Conservation (phyloP, 768 basidiomycete genomes). For the Termitomyces sp. region DNA sequence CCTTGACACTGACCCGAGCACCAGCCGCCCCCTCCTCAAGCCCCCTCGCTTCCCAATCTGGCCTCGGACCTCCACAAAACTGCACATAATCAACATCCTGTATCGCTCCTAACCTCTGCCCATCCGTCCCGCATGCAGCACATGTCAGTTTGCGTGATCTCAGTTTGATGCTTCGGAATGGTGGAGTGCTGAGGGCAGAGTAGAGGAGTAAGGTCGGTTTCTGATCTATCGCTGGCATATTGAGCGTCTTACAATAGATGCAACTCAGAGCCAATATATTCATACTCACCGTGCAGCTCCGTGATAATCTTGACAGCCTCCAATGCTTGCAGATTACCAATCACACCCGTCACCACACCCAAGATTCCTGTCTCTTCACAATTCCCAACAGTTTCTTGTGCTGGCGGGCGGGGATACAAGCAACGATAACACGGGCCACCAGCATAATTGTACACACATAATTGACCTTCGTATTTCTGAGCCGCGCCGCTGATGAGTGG, state of each 20-base stretch:
- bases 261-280: conserved; percentile 25
- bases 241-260: conserved; percentile 42
- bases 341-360: conserved; percentile 83
- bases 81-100: conserved; percentile 71
- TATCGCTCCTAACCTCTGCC: conserved; percentile 37
- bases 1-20: conserved; percentile 39
- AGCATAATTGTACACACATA: conserved; percentile 68
- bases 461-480: conserved; percentile 77
- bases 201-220: conserved; percentile 28
- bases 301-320: conserved; percentile 69
- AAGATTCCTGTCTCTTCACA: conserved; percentile 90
- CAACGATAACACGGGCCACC: conserved; percentile 92
- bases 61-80: conserved; percentile 73
- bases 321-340: conserved; percentile 85
- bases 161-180: conserved; percentile 82
- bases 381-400: conserved; percentile 54
- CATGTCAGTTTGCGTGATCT: conserved; percentile 67
- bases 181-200: conserved; percentile 57
- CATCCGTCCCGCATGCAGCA: conserved; percentile 63
- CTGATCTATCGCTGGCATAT: conserved; percentile 54
- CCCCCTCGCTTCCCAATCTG: conserved; percentile 61
- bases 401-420: conserved; percentile 79
- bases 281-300: conserved; percentile 23
- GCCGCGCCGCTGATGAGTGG: conserved; percentile 56
- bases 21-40: conserved; percentile 32